Conservation (phyloP, 2,329 filamentous ascomycete genomes). For the Laburnicola sp. region DNA sequence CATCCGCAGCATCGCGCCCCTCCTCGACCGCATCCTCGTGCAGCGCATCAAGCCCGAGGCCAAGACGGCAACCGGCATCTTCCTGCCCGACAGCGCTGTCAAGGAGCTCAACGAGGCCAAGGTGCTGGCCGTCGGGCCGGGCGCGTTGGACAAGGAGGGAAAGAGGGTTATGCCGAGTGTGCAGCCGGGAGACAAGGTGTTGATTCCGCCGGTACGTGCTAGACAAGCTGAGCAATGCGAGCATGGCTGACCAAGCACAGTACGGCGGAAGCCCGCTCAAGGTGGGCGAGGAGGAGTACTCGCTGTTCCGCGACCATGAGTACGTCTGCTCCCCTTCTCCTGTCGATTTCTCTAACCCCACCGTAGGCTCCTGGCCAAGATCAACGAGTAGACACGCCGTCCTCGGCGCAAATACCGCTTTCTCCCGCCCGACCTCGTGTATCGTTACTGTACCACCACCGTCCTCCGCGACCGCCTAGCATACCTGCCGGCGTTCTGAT, state of each 20-base stretch:
- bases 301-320: conserved; percentile 97
- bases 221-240: background rate
- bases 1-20: conserved; percentile 91
- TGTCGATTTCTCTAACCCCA: conserved; percentile 1
- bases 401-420: background rate
- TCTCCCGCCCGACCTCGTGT: conserved; percentile 15
- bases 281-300: conserved; percentile 95
- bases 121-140: conserved; percentile 92
- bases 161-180: conserved; percentile 87
- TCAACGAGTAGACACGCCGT: conserved; percentile 74
- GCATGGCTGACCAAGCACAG: conserved; percentile 49
- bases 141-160: conserved; percentile 82
- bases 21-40: conserved; percentile 96
- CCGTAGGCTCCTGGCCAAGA: conserved; percentile 90
- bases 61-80: conserved; percentile 96
- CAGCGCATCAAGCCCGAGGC: conserved; percentile 97
- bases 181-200: conserved; percentile 79
- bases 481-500: conserved; percentile 36
- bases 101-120: conserved; percentile 99
- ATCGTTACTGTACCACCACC: conserved; percentile 37
- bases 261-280: conserved; percentile 94
- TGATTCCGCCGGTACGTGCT: conserved; percentile 83
- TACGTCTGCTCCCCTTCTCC: conserved; percentile 58
- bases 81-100: conserved; percentile 93
- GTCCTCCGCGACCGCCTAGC: conserved; percentile 28